These are phyloP conservation scores for Moelleriella libera DNA, from an alignment of 2,329 filamentous ascomycete genomes.

Conservation along the genomic window DNA sequence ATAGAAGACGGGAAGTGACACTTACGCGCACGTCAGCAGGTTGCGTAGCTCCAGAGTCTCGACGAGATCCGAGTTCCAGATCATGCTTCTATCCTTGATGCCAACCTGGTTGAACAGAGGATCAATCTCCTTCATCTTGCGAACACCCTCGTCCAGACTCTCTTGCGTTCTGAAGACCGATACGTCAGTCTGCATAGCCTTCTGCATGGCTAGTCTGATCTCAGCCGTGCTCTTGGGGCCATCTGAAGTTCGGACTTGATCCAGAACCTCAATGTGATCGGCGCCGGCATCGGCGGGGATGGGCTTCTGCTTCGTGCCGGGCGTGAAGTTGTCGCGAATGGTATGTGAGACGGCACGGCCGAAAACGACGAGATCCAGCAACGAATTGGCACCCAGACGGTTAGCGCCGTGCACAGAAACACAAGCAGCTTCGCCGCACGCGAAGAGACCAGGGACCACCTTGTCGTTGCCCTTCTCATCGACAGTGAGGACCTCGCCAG, in stretches of 20 bases:
- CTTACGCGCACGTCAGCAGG: conserved; percentile 88
- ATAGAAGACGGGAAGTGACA: conserved; percentile 12
- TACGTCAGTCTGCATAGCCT: conserved; percentile 95
- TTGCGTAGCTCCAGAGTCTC: conserved; percentile 95
- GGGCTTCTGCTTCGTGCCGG: conserved; percentile 66
- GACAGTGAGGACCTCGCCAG: conserved; percentile 84
- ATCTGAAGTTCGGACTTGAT: conserved; percentile 70
- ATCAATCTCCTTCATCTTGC: conserved; percentile 77
- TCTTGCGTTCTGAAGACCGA: conserved; percentile 93
- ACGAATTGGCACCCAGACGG: conserved; percentile 93
- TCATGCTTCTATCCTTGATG: conserved; percentile 98
- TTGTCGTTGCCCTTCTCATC: conserved; percentile 80
- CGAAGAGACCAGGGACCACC: conserved; percentile 88
- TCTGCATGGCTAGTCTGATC: conserved; percentile 86
- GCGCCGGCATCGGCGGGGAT: conserved; percentile 76
- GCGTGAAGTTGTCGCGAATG: conserved; percentile 85
- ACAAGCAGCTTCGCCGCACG: conserved; percentile 92
- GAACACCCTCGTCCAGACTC: conserved; percentile 83
- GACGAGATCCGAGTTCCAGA: conserved; percentile 96
- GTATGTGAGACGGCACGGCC: conserved; percentile 95
- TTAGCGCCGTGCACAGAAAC: conserved; percentile 98
- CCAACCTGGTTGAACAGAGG: conserved; percentile 66
- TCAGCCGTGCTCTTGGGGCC: conserved; percentile 82
- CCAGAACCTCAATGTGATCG: conserved; percentile 72
- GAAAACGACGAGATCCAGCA: conserved; percentile 94